These are phyloP conservation scores for Cryptococcus deneoformans DNA, from an alignment of 1,284 basidiomycete species.

Conservation along the genomic window DNA sequence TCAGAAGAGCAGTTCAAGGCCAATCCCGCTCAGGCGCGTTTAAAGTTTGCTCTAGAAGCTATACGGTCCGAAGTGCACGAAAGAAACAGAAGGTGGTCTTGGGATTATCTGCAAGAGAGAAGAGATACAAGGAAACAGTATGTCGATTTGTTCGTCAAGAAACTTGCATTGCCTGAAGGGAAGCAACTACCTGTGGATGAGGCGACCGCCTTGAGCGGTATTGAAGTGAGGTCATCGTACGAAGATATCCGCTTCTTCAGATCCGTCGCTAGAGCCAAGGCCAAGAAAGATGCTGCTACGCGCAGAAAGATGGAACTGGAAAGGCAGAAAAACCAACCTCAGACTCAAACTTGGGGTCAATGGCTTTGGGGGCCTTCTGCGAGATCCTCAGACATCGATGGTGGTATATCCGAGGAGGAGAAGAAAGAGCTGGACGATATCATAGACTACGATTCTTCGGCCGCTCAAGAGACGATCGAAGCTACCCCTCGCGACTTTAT, in stretches of 20 bases:
- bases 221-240: slow-evolving; percentile 84
- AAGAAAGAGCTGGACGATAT: slow-evolving; percentile 89
- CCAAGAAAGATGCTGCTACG: slow-evolving; percentile 78
- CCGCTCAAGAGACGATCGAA: slow-evolving; percentile 59
- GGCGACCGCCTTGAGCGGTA: slow-evolving; percentile 57
- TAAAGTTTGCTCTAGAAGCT: slow-evolving; percentile 77
- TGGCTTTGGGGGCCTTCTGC: slow-evolving; percentile 77
- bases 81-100: slow-evolving; percentile 81
- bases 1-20: slow-evolving; percentile 59
- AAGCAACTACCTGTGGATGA: slow-evolving; percentile 61
- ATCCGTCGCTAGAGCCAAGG: slow-evolving; percentile 85
- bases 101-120: slow-evolving; percentile 85
- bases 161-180: slow-evolving; percentile 52
- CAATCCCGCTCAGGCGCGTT: slow-evolving; percentile 69
- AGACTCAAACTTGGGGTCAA: slow-evolving; percentile 66
- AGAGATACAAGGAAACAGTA: slow-evolving; percentile 81
- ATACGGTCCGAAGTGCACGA: slow-evolving; percentile 87
- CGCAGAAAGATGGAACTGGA: slow-evolving; percentile 69
- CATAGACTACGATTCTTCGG: slow-evolving; percentile 86
- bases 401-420: slow-evolving; percentile 73
- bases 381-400: slow-evolving; percentile 25
- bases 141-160: slow-evolving; percentile 75
- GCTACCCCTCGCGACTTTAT: slow-evolving; percentile 78
- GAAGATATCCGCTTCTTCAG: slow-evolving; percentile 98
- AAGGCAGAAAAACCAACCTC: slow-evolving; percentile 53